A percentile compares a stretch with the other conserved stretches of the same genome.
Conservation (phyloP, 805 yeast genomes). For the Lachancea nothofagi region DNA sequence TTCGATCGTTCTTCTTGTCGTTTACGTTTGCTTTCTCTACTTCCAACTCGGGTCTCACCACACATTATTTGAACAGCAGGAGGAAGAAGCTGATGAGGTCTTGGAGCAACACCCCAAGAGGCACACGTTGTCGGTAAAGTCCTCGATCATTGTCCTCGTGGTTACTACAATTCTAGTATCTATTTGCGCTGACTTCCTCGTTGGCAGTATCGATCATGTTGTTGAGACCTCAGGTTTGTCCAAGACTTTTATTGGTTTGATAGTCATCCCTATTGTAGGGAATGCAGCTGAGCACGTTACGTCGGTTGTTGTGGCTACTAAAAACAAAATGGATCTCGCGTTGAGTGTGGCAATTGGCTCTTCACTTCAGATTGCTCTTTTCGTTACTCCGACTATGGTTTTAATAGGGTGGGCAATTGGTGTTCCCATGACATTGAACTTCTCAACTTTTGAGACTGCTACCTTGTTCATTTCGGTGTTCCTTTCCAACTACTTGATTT, state of each 20-base stretch:
- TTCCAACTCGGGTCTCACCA: slow-evolving; percentile 90
- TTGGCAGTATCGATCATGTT: slow-evolving; percentile 86
- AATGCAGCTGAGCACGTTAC: slow-evolving; percentile 99
- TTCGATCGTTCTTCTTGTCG: slow-evolving; percentile 65
- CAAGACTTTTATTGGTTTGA: slow-evolving; percentile 90
- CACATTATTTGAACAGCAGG: slow-evolving; percentile 58
- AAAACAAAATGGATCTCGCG: slow-evolving; percentile 96
- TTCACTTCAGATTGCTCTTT: slow-evolving; percentile 89
- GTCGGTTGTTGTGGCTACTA: slow-evolving; percentile 89
- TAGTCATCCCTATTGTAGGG: slow-evolving; percentile 93
- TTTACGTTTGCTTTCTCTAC: slow-evolving; percentile 71
- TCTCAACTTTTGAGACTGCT: slow-evolving; percentile 90
- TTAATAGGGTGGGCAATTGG: slow-evolving; percentile 88
- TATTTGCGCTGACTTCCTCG: slow-evolving; percentile 87
- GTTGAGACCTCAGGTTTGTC: slow-evolving; percentile 82
- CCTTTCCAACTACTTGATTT: slow-evolving; percentile 76
- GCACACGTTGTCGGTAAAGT: slow-evolving; percentile 43
- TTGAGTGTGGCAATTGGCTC: slow-evolving; percentile 96
- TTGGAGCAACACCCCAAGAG: slow-evolving; percentile 23
- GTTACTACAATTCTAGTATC: slow-evolving; percentile 75
- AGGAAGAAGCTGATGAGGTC: slow-evolving; percentile 37
- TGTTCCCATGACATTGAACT: slow-evolving; percentile 88
- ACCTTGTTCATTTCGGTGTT: slow-evolving; percentile 86
- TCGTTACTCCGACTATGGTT: slow-evolving; percentile 94
- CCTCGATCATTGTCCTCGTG: slow-evolving; percentile 51